Conservation (phyloP, 202 grass and related monocot genomes). For the Musa balbisiana region DNA sequence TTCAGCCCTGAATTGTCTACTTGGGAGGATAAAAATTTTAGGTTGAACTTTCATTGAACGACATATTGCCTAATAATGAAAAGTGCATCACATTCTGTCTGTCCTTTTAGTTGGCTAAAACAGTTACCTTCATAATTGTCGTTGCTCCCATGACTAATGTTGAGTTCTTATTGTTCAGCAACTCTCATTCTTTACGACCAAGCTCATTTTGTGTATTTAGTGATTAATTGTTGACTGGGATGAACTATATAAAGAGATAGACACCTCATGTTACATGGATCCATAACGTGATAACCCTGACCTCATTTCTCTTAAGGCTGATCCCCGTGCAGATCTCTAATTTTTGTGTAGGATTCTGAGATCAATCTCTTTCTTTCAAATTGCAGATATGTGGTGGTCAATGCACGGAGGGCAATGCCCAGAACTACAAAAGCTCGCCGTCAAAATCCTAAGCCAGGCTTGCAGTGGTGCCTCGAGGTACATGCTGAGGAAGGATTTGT, state of each 20-base stretch:
- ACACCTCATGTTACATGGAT: too few relatives aligned
- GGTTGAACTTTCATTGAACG: neutral
- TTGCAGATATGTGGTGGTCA: slow-evolving; percentile 64
- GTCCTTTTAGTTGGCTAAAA: neutral
- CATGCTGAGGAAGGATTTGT: slow-evolving; percentile 39
- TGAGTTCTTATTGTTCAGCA: neutral
- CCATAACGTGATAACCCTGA: too few relatives aligned
- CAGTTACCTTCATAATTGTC: neutral
- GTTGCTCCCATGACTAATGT: neutral
- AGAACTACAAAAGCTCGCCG: slow-evolving; percentile 40
- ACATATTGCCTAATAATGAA: neutral
- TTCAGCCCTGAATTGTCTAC: neutral
- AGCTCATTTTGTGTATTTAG: too few relatives aligned
- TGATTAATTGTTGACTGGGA: too few relatives aligned
- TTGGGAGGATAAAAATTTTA: too few relatives aligned
- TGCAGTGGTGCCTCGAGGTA: slow-evolving; percentile 52
- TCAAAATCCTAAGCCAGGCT: slow-evolving; percentile 47
- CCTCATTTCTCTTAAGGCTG: too few relatives aligned
- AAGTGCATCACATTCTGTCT: neutral
- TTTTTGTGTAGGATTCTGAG: too few relatives aligned
- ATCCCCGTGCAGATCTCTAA: too few relatives aligned
- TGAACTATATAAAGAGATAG: too few relatives aligned
- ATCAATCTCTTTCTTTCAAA: neutral
- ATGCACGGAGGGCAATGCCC: slow-evolving; percentile 28
- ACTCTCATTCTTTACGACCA: too few relatives aligned